Base-by-base conservation (phyloP, 2,329 filamentous ascomycete species). In the Madurella mycetomatis region DNA sequence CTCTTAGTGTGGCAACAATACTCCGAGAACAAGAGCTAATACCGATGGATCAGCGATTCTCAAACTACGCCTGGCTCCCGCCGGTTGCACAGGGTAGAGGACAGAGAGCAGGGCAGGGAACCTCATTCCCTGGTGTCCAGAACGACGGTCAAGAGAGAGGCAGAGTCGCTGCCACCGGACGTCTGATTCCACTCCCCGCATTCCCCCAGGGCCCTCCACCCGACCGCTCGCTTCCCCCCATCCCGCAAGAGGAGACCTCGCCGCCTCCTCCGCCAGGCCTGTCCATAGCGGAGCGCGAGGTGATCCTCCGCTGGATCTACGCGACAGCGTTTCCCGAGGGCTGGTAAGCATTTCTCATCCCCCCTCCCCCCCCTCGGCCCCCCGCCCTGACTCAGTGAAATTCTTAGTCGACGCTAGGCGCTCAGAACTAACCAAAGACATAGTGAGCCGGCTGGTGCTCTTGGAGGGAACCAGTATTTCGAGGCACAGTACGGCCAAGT, bases 261-360 rank as follows among this genome's bases (percentile, higher is more conserved):
- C 34, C 34, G 34, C 49, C 54, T 19, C 41, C 19, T 9, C 45
- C 54, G 30, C 25, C 37, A 3, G 37, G 34, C 30, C 48, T 40
- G 39, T 5, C 7, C 37, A 12, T 17, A 7, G n/a, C n/a, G 17
- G 17, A 42, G 25, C 46, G 34, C 7, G 41, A n/a, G 47, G 13
- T 15, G 32, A 42, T 56, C 32, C 30, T 44, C 25, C 30, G 17
- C 31, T 56, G 54, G 54, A 18, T 56, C 19, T 17, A 41, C 30
- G 12, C 40, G 47, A 44, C 12, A 4, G 54, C 49, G 11, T 18
- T 34, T 19, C 54, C 54, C 4, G 42, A 53, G 32, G 50, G 53
- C n/a, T 53, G 46, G 54, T 48, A 47, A 53, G 54, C 41, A 15
- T 41, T 25, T 2, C 41, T 32, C 15, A 4, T 41, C 7, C 8